phyloP scores from a whole-genome alignment of 106 monocot genomes.

The Dendrobium chrysotoxum region DNA sequence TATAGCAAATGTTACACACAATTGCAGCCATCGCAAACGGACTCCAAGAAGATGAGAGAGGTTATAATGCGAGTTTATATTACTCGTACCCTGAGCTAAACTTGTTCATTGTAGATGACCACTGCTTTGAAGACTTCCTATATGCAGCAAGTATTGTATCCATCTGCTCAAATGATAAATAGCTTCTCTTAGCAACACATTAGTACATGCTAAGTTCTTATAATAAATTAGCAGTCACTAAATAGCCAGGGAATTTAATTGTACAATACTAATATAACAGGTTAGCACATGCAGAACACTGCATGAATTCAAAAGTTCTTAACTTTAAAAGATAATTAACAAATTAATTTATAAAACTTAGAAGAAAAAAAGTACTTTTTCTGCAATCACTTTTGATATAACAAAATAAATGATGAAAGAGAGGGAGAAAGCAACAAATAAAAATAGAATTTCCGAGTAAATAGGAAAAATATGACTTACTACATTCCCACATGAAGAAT shows the following conservation, averaged over 20 bases:
- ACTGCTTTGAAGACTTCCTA: slow-evolving; percentile 78
- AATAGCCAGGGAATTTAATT: too few relatives aligned
- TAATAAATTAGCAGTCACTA: too few relatives aligned
- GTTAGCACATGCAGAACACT: too few relatives aligned
- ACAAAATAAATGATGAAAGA: not conserved
- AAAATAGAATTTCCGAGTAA: not conserved
- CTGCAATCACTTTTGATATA: not conserved
- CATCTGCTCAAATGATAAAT: slow-evolving; percentile 35
- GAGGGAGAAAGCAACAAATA: too few relatives aligned
- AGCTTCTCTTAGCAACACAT: too few relatives aligned
- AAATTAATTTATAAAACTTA: too few relatives aligned
- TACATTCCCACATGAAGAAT: slow-evolving; percentile 85
- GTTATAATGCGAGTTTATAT: not conserved
- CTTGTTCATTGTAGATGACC: slow-evolving; percentile 84
- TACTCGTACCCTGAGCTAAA: slow-evolving; percentile 45
- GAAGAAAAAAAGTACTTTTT: not conserved
- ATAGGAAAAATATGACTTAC: slow-evolving; percentile 10
- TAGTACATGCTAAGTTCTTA: too few relatives aligned
- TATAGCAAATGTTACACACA: too few relatives aligned
- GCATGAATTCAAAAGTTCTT: too few relatives aligned
- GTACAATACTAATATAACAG: too few relatives aligned
- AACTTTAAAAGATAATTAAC: too few relatives aligned
- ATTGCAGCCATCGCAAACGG: too few relatives aligned
- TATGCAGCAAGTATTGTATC: slow-evolving; percentile 63
- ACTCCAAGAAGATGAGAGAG: not conserved